Conservation (phyloP, 2,329 filamentous ascomycete species). For the Endocalyx cinctus region DNA sequence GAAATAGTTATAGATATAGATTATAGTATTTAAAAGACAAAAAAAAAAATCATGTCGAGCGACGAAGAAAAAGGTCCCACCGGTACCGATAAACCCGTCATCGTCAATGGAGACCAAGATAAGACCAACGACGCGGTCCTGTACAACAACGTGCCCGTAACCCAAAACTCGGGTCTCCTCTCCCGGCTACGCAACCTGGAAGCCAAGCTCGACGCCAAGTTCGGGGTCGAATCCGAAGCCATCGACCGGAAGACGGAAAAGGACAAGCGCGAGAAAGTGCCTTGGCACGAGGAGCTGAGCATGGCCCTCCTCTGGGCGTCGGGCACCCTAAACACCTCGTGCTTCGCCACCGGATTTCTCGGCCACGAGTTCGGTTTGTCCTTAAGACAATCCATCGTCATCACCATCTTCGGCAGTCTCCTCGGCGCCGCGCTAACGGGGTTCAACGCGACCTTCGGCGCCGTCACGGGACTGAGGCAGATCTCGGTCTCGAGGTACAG, state of each 20-base stretch:
- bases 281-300: slow-evolving; percentile 17
- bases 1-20: slow-evolving; percentile 1
- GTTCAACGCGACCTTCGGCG: slow-evolving; percentile 46
- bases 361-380: slow-evolving; percentile 44
- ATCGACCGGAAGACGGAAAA: slow-evolving; percentile 41
- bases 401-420: slow-evolving; percentile 42
- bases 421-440: slow-evolving; percentile 39
- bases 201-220: slow-evolving; percentile 33
- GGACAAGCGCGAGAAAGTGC: slow-evolving; percentile 33
- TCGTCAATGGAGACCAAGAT: slow-evolving; percentile 1
- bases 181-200: slow-evolving; percentile 10
- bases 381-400: slow-evolving; percentile 37
- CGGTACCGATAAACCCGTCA: slow-evolving; percentile 2
- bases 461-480: slow-evolving; percentile 45
- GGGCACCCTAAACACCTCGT: slow-evolving; percentile 46
- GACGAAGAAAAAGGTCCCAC: slow-evolving; percentile 5
- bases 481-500: slow-evolving; percentile 45
- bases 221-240: slow-evolving; percentile 45
- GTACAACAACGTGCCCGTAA: slow-evolving; percentile 1
- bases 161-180: slow-evolving; percentile 5
- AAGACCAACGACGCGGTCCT: background rate
- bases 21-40: background rate
- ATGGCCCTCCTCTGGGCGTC: slow-evolving; percentile 51
- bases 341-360: slow-evolving; percentile 47
- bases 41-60: slow-evolving; percentile 3